phyloP scores from a whole-genome alignment of 2,329 filamentous ascomycete species.

The Colletotrichum camelliae region DNA sequence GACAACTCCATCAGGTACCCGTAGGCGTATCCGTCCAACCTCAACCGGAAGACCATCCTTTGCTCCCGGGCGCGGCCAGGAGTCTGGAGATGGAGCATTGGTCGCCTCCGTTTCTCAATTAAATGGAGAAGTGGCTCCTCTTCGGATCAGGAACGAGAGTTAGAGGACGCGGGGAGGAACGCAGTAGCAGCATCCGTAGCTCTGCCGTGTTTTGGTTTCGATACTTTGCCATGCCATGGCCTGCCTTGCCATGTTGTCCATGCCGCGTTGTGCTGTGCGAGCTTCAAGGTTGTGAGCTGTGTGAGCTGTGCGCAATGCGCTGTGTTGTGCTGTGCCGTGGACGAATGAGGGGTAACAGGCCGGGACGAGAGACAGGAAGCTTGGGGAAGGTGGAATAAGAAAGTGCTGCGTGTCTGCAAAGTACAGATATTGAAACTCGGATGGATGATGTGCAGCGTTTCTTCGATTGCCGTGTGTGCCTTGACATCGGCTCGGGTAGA shows the following conservation, averaged over 20 bases:
- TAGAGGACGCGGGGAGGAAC: background rate
- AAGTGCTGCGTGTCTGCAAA: background rate
- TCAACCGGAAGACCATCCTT: background rate
- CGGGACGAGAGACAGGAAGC: background rate
- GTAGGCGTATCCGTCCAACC: background rate
- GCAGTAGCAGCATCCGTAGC: background rate
- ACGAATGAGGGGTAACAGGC: conserved; percentile 3
- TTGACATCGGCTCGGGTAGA: background rate
- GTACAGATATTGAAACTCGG: conserved; percentile 5
- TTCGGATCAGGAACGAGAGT: conserved; percentile 4
- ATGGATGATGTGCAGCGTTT: background rate
- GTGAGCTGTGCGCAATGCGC: conserved; percentile 13
- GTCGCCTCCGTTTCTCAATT: background rate
- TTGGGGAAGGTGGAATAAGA: background rate
- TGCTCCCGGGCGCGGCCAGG: background rate
- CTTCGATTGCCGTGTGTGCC: conserved; percentile 9
- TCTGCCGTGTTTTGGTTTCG: conserved; percentile 8
- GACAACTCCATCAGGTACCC: conserved; percentile 2
- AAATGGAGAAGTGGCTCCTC: conserved; percentile 10
- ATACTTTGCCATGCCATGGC: background rate
- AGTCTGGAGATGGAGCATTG: conserved; percentile 7
- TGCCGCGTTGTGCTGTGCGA: background rate
- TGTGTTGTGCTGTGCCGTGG: background rate
- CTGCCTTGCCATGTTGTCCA: background rate
- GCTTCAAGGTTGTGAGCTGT: conserved; percentile 5